Conservation (phyloP, 2,329 filamentous ascomycete genomes). For the Venturia effusa region DNA sequence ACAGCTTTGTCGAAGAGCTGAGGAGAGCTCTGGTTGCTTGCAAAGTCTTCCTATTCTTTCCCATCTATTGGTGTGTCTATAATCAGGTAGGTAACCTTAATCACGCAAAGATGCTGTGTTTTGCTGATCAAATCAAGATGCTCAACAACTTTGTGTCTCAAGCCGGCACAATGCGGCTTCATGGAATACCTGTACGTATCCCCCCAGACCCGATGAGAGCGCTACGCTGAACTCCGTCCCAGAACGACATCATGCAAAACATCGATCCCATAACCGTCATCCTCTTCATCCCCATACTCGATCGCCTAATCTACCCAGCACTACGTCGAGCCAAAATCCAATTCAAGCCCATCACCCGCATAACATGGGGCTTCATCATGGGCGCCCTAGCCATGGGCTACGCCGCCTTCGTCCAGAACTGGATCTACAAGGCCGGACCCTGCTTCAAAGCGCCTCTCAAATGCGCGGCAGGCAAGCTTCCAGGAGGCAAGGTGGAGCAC, state of each 20-base stretch:
- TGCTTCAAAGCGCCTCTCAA: conserved; percentile 37
- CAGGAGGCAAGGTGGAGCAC: conserved; percentile 22
- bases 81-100: conserved; percentile 14
- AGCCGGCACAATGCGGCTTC: conserved; percentile 29
- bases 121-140: conserved; percentile 24
- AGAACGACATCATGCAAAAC: conserved; percentile 38
- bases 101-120: neutral
- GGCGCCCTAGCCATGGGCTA: conserved; percentile 43
- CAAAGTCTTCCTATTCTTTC: conserved; percentile 51
- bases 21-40: conserved; percentile 56
- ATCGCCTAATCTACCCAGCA: conserved; percentile 34
- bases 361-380: conserved; percentile 42
- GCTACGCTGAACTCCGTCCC: neutral
- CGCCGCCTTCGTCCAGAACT: conserved; percentile 45
- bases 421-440: conserved; percentile 43
- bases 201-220: too few species aligned
- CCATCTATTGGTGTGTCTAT: conserved; percentile 36
- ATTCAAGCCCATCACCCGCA: conserved; percentile 40
- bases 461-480: conserved; percentile 24
- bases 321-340: conserved; percentile 31
- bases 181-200: conserved; percentile 27
- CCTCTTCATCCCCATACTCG: conserved; percentile 35
- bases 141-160: conserved; percentile 38
- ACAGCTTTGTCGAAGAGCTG: conserved; percentile 61
- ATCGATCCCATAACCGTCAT: conserved; percentile 36